Evolutionary conservation across 306 rosid species (phyloP), one percentile per base, ranked within the genome.

Genomic region (Vicia faba): DNA sequence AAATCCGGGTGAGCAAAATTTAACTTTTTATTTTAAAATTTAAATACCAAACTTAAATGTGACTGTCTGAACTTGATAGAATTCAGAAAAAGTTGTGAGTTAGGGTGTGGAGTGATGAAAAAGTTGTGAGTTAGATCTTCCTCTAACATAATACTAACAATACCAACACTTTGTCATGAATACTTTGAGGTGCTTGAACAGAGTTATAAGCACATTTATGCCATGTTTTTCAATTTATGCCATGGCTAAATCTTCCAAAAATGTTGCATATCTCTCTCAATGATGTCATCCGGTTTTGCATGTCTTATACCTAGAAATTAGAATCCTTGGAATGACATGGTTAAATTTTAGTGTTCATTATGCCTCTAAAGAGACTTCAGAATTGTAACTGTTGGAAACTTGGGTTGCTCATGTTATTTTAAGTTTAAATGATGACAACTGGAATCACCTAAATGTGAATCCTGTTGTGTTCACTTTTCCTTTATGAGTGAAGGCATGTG

Each of bases 121-220:
- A 44, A 44, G 14, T 44, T 3, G 7, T 4, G 49, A 3, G 46
- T 40, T 40, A 4, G 46, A 44, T n/a, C 49, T 8, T 44, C 4
- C 49, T 5, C 18, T 44, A 12, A 41, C 2, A 41, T 5, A 44
- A 44, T 13, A 12, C 16, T 4, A 44, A 44, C 14, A 44, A 13
- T 44, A 5, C 7, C 15, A 12, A 43, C 5, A 43, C 5, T 43
- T 44, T 44, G 7, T 13, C 5, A 14, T 13, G 1, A 41, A 4
- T 8, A 31, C 13, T 43, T 43, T 12, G n/a, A 67, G 73, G 46
- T 78, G 84, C 69, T 19, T 54, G 38, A 72, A 56, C 53, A 48
- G 74, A 43, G 55, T 65, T 59, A 4, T 71, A 55, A 68, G 82
- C 38, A 14, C 4, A 46, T 14, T 15, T 14, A 46, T 15, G 56